These are phyloP conservation scores for Dendrobium chrysotoxum DNA, from an alignment of 106 monocot genomes.

Conservation along the genomic window DNA sequence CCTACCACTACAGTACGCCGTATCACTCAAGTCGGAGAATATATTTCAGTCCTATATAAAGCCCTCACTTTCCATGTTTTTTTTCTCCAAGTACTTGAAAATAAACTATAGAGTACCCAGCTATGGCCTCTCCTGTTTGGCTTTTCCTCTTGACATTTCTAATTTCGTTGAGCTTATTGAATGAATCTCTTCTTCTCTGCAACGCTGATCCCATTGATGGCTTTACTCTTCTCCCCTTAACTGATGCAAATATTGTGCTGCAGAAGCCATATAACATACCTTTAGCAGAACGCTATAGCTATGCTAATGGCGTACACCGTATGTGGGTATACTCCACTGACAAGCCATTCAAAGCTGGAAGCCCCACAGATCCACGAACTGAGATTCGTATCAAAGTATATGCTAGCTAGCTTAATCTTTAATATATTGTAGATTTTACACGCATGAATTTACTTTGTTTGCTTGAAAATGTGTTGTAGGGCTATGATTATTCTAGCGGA, in stretches of 20 bases:
- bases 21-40: too few relatives aligned
- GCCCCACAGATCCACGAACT: constrained; percentile 24
- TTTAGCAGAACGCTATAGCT: constrained; percentile 15
- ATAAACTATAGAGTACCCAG: not conserved
- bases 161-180: not conserved
- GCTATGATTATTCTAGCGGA: constrained; percentile 17
- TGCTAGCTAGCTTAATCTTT: not conserved
- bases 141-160: not conserved
- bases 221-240: constrained; percentile 16
- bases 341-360: constrained; percentile 14
- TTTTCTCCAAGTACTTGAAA: too few relatives aligned
- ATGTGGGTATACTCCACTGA: constrained; percentile 36
- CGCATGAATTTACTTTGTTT: too few relatives aligned
- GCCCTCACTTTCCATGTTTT: too few relatives aligned
- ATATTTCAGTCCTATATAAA: too few relatives aligned
- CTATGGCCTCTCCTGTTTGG: not conserved
- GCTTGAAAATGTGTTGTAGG: too few relatives aligned
- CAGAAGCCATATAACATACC: constrained; percentile 25
- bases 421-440: too few relatives aligned
- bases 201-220: constrained; percentile 21
- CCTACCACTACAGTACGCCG: too few relatives aligned
- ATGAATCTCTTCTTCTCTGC: not conserved
- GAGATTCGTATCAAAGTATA: constrained; percentile 28
- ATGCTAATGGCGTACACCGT: constrained; percentile 10
- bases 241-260: constrained; percentile 7